These are phyloP conservation scores for Fraxinus cuspidata DNA, from an alignment of 257 asterid species.

Conservation along the genomic window DNA sequence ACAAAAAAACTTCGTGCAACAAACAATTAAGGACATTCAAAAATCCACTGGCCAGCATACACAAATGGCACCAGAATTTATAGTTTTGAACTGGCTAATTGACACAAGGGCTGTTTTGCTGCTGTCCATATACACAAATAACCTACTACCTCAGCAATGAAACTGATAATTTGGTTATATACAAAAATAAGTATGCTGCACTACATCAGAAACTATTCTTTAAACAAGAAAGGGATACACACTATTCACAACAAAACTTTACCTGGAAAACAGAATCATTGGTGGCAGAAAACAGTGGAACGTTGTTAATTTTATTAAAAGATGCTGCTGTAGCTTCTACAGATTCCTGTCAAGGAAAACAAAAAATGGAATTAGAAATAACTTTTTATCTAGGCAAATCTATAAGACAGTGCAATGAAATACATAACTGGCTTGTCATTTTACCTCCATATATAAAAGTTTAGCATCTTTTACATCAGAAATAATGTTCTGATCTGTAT, in stretches of 20 bases:
- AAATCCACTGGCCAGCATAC: neutral
- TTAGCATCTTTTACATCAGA: slow-evolving; percentile 47
- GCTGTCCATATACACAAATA: neutral
- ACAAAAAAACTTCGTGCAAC: neutral
- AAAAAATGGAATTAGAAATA: neutral
- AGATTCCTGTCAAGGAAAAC: slow-evolving; percentile 45
- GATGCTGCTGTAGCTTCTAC: slow-evolving; percentile 38
- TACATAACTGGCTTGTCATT: neutral
- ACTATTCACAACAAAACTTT: slow-evolving; percentile 21
- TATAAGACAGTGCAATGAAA: slow-evolving; percentile 12
- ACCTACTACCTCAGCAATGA: neutral
- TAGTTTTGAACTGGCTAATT: neutral
- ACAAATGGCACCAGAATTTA: neutral
- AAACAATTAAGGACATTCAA: neutral
- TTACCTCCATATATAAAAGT: slow-evolving; percentile 71
- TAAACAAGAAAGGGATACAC: neutral
- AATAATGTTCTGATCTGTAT: slow-evolving; percentile 37
- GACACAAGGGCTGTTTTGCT: neutral
- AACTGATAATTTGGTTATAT: neutral
- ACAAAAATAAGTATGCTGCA: neutral
- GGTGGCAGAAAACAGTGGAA: slow-evolving; percentile 46
- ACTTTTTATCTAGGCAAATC: neutral
- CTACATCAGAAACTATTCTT: neutral
- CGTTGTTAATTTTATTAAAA: slow-evolving; percentile 34
- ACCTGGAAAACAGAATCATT: slow-evolving; percentile 83